phyloP scores from a whole-genome alignment of 208 protist genomes.

The Leishmania tarentolae region DNA sequence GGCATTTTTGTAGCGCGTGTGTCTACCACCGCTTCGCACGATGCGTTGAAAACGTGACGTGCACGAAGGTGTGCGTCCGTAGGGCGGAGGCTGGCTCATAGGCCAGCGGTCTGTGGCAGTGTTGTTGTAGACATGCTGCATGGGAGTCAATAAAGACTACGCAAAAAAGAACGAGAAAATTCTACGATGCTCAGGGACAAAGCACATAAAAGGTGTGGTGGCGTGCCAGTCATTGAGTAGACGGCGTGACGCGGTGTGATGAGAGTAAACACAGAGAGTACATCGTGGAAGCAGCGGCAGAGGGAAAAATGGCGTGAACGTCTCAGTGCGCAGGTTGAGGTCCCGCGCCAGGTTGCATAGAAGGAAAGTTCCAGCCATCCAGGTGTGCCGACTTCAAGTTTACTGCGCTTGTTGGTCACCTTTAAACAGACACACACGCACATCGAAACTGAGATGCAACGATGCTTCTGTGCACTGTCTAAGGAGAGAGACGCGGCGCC shows the following conservation, averaged over 20 bases:
- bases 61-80: too few species aligned
- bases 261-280: not conserved
- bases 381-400: not conserved
- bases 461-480: not conserved
- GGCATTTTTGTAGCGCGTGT: not conserved
- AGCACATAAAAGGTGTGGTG: not conserved
- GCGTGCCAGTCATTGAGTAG: not conserved
- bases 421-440: not conserved
- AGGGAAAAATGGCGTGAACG: not conserved
- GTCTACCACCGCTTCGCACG: not conserved
- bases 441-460: not conserved
- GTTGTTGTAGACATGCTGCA: not conserved
- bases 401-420: not conserved
- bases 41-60: too few species aligned
- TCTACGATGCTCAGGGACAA: not conserved
- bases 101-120: not conserved
- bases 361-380: not conserved
- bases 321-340: not conserved
- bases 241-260: not conserved
- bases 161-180: not conserved
- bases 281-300: not conserved
- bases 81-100: not conserved
- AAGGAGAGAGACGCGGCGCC: not conserved
- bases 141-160: not conserved
- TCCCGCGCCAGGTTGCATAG: not conserved